Evolutionary conservation across 306 rosid species (phyloP).

Genomic region (Castanea sativa): DNA sequence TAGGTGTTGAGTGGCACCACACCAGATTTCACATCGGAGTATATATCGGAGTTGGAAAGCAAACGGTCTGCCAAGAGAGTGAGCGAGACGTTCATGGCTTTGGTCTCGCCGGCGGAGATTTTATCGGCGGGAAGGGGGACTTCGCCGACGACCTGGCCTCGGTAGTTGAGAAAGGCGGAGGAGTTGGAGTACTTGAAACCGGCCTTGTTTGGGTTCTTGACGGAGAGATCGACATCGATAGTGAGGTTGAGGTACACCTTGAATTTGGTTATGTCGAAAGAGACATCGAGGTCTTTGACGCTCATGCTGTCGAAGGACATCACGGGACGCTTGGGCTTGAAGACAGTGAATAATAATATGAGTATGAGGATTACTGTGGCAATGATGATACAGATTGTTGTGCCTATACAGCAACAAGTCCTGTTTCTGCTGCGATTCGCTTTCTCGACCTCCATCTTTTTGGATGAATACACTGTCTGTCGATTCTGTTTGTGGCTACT

Average conservation of each 20-base stretch:
- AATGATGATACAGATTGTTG: background rate
- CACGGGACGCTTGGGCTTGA: conserved; percentile 42
- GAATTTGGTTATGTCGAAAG: conserved; percentile 9
- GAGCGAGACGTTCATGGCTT: conserved; percentile 38
- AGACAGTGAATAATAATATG: conserved; percentile 45
- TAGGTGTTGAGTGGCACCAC: conserved; percentile 40
- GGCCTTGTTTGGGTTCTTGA: conserved; percentile 50
- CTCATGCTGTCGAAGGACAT: conserved; percentile 22
- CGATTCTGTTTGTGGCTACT: no score
- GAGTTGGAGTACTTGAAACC: conserved; percentile 42
- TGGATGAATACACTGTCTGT: no score
- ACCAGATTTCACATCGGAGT: conserved; percentile 35
- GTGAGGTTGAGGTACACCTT: conserved; percentile 44
- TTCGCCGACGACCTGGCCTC: conserved; percentile 57
- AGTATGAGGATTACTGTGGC: conserved; percentile 4
- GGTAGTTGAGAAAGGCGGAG: conserved; percentile 45
- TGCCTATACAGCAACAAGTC: conserved; percentile 16
- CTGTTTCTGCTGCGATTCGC: conserved; percentile 6
- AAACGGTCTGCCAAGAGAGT: conserved; percentile 57
- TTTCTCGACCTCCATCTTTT: background rate
- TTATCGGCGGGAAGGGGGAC: conserved; percentile 37
- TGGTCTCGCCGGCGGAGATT: conserved; percentile 30
- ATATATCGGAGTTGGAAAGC: conserved; percentile 19
- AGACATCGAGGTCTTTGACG: conserved; percentile 28
- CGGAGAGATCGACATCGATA: conserved; percentile 30